Evolutionary conservation across 371 early-diverging fungal genomes (phyloP).

Genomic region (Mortierella sp.): DNA sequence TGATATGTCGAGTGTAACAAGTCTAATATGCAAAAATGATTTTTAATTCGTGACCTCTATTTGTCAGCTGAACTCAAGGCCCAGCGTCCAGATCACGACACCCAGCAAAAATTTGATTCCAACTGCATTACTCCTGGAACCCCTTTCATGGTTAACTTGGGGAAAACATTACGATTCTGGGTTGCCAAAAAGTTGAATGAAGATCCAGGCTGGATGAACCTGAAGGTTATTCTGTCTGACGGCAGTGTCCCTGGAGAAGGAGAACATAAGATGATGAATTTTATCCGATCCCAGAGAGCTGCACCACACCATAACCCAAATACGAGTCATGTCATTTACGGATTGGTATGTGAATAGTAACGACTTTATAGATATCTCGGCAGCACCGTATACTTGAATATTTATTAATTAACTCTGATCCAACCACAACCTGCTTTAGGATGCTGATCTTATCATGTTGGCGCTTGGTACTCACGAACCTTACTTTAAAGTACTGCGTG

Average conservation of each 20-base stretch:
- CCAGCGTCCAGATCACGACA: constrained; percentile 66
- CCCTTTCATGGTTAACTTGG: constrained; percentile 86
- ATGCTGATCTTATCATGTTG: constrained; percentile 99
- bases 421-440: constrained; percentile 62
- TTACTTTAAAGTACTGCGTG: constrained; percentile 96
- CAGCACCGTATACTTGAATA: neutral
- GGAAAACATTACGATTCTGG: constrained; percentile 89
- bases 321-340: constrained; percentile 96
- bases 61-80: constrained; percentile 56
- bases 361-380: neutral
- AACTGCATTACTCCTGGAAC: constrained; percentile 99
- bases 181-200: constrained; percentile 90
- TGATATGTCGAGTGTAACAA: neutral
- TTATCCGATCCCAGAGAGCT: constrained; percentile 90
- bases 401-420: neutral
- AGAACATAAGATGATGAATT: constrained; percentile 96
- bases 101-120: constrained; percentile 89
- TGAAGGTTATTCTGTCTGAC: constrained; percentile 95
- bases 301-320: constrained; percentile 88
- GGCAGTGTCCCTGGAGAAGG: constrained; percentile 99
- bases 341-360: constrained; percentile 69
- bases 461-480: constrained; percentile 99
- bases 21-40: no score
- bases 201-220: constrained; percentile 92
- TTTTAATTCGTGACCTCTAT: neutral